Evolutionary conservation across 257 asterid species (phyloP).

Genomic region (Haberlea rhodopensis): DNA sequence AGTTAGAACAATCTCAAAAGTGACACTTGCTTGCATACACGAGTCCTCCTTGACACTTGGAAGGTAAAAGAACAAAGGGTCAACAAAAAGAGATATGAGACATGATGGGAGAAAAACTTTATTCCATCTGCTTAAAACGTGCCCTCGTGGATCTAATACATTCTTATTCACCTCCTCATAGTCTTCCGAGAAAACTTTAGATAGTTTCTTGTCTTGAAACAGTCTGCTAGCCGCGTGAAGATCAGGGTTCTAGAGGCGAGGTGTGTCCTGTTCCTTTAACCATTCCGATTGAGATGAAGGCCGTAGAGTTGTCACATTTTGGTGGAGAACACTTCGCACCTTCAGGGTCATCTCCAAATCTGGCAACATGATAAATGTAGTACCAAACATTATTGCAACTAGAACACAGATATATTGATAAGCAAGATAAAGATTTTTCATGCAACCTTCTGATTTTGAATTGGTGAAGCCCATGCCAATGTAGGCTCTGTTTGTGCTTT

Average conservation of each 20-base stretch:
- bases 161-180: slow-evolving; percentile 44
- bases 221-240: slow-evolving; percentile 19
- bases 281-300: neutral
- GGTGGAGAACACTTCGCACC: slow-evolving; percentile 19
- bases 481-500: neutral
- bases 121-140: slow-evolving; percentile 49
- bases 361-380: slow-evolving; percentile 13
- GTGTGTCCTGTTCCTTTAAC: slow-evolving; percentile 4
- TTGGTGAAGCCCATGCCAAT: neutral
- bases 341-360: slow-evolving; percentile 44
- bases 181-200: slow-evolving; percentile 66
- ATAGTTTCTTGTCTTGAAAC: slow-evolving; percentile 44
- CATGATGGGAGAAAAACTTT: slow-evolving; percentile 47
- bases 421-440: neutral
- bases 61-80: slow-evolving; percentile 63
- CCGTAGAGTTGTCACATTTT: neutral
- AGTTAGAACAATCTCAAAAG: slow-evolving; percentile 49
- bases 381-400: neutral
- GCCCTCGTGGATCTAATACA: slow-evolving; percentile 63
- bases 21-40: slow-evolving; percentile 50
- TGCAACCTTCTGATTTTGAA: neutral
- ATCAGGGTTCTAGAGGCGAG: slow-evolving; percentile 14
- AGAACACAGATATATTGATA: neutral
- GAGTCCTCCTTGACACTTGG: slow-evolving; percentile 43
- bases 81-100: slow-evolving; percentile 57